Conservation (phyloP, 176 grass and related monocot species). For the Triticum monococcum region DNA sequence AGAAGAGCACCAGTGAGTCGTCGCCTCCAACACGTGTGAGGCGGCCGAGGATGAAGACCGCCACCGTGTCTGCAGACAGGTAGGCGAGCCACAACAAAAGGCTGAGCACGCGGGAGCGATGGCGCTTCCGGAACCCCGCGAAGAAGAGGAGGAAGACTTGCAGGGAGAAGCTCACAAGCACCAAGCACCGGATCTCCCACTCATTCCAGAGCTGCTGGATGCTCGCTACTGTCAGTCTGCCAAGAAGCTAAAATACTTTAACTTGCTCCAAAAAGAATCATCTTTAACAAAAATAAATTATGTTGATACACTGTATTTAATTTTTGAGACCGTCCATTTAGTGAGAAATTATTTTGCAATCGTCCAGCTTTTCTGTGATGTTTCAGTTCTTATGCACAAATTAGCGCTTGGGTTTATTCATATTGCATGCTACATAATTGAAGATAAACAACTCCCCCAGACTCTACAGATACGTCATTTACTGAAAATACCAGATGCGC, state of each 20-base stretch:
- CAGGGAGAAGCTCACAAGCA: constrained; percentile 31
- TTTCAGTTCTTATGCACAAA: too few relatives aligned
- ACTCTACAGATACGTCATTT: too few relatives aligned
- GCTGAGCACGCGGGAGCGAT: background rate
- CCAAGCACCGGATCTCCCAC: constrained; percentile 34
- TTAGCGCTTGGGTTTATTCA: too few relatives aligned
- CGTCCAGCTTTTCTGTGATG: too few relatives aligned
- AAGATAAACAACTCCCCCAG: too few relatives aligned
- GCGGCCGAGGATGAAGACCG: constrained; percentile 24
- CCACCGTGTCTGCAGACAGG: constrained; percentile 22
- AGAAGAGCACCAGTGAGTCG: background rate
- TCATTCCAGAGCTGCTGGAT: constrained; percentile 5
- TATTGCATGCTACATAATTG: too few relatives aligned
- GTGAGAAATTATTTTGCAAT: too few relatives aligned
- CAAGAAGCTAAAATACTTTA: background rate
- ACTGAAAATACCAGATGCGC: too few relatives aligned
- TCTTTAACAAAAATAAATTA: too few relatives aligned
- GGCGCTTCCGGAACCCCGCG: constrained; percentile 26
- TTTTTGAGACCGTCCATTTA: too few relatives aligned
- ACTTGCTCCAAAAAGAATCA: too few relatives aligned
- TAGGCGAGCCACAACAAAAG: constrained; percentile 23
- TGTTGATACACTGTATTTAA: background rate
- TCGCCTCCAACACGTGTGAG: background rate
- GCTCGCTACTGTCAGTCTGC: background rate
- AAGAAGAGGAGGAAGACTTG: constrained; percentile 36